Evolutionary conservation across 768 basidiomycete genomes (phyloP).

Genomic region (Hebeloma cylindrosporum): DNA sequence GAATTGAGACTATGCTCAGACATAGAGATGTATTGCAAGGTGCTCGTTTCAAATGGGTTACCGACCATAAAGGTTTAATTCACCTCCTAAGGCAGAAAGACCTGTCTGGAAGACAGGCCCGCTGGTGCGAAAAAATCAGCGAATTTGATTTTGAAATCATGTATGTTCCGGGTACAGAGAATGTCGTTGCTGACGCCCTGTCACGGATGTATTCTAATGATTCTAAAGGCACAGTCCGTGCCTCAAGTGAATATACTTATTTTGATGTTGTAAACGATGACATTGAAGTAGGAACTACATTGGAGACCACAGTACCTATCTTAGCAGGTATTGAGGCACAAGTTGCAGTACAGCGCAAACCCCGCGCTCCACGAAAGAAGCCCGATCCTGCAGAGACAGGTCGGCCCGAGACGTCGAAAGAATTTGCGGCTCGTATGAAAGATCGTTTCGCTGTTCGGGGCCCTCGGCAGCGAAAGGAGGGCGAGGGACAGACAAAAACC

Average conservation of each 20-base stretch:
- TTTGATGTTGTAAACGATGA: conserved; percentile 10
- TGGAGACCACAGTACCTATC: conserved; percentile 2
- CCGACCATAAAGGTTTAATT: conserved; percentile 34
- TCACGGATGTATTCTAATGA: conserved; percentile 32
- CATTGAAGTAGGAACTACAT: conserved; percentile 4
- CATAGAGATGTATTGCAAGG: conserved; percentile 32
- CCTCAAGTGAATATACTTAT: conserved; percentile 23
- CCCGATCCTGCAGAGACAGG: conserved; percentile 5
- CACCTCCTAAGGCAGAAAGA: conserved; percentile 34
- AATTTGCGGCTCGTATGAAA: conserved; percentile 17
- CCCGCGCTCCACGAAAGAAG: too few species aligned
- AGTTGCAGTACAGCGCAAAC: conserved; percentile 6
- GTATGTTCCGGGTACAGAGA: conserved; percentile 36
- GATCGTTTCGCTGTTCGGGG: conserved; percentile 23
- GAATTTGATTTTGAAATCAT: conserved; percentile 38
- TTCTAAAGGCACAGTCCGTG: conserved; percentile 18
- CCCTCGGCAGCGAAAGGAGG: too few species aligned
- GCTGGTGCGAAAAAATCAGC: conserved; percentile 39
- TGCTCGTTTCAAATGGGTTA: conserved; percentile 28
- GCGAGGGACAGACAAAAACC: too few species aligned
- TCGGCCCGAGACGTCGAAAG: conserved; percentile 9
- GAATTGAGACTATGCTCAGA: conserved; percentile 33
- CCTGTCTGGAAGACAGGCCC: conserved; percentile 34
- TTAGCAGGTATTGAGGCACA: conserved; percentile 10
- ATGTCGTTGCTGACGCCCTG: conserved; percentile 41